phyloP scores from a whole-genome alignment of 164 flowering plant species.

The Umbellularia californica region DNA sequence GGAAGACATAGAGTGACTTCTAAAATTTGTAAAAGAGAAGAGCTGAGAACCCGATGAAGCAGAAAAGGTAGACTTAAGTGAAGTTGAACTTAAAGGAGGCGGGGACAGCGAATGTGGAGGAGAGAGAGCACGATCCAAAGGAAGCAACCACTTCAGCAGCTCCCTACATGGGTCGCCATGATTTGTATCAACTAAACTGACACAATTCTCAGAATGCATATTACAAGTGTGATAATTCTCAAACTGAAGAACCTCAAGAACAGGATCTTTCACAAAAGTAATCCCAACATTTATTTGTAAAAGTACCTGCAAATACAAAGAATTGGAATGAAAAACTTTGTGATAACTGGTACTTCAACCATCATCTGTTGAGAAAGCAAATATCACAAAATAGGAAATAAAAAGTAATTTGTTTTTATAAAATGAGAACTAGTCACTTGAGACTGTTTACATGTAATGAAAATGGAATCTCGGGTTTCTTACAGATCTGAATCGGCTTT shows the following conservation, averaged over 20 bases:
- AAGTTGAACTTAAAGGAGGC: slow-evolving; percentile 48
- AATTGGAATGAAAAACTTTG: slow-evolving; percentile 33
- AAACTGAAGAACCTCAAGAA: slow-evolving; percentile 92
- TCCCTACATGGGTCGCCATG: slow-evolving; percentile 66
- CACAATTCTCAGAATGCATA: slow-evolving; percentile 25
- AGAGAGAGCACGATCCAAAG: slow-evolving; percentile 61
- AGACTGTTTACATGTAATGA: too few relatives aligned
- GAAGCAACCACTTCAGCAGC: slow-evolving; percentile 88
- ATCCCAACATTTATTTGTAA: slow-evolving; percentile 82
- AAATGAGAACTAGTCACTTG: too few relatives aligned
- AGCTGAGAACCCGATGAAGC: slow-evolving; percentile 74
- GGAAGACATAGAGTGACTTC: slow-evolving; percentile 97
- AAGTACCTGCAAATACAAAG: slow-evolving; percentile 81
- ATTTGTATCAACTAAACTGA: slow-evolving; percentile 21
- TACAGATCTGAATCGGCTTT: too few relatives aligned
- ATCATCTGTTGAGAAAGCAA: neutral
- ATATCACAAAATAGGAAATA: neutral
- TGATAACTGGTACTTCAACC: slow-evolving; percentile 1
- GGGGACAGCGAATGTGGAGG: slow-evolving; percentile 59
- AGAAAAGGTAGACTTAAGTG: slow-evolving; percentile 42
- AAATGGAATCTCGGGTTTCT: too few relatives aligned
- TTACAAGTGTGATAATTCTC: slow-evolving; percentile 56
- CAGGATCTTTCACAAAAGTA: slow-evolving; percentile 55
- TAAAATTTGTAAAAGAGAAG: slow-evolving; percentile 77
- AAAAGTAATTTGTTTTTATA: too few relatives aligned